A percentile compares a stretch with the other conserved stretches of the same genome.
phyloP scores from a whole-genome alignment of 768 basidiomycete species.

The Lactifluus piperatus region DNA sequence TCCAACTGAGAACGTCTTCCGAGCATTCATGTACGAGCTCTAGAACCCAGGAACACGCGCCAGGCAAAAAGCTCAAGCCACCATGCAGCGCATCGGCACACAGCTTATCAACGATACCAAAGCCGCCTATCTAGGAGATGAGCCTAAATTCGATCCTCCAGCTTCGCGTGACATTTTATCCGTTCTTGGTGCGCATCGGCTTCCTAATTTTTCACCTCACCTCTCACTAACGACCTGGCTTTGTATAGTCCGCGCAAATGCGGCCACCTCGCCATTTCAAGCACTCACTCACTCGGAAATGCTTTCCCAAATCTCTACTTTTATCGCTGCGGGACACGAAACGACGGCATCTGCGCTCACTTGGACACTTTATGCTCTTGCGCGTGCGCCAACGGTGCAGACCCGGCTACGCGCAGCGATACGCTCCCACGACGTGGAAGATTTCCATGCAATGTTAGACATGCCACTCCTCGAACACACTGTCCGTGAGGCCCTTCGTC shows the following conservation, averaged over 20 bases:
- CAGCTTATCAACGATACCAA: conserved; percentile 17
- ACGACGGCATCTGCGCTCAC: conserved; percentile 49
- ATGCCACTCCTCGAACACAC: conserved; percentile 54
- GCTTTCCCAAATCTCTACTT: conserved; percentile 54
- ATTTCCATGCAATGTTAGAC: conserved; percentile 19
- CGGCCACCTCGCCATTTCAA: conserved; percentile 35
- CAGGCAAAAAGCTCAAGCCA: conserved; percentile 5
- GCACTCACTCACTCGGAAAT: conserved; percentile 51
- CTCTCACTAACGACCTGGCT: neutral
- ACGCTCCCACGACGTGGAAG: conserved; percentile 21
- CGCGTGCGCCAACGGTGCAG: conserved; percentile 39
- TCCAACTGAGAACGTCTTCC: conserved; percentile 34
- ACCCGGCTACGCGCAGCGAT: conserved; percentile 39
- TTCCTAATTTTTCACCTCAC: neutral
- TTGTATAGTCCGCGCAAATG: conserved; percentile 49
- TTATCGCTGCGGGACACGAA: conserved; percentile 59
- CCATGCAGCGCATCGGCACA: conserved; percentile 17
- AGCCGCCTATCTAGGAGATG: neutral
- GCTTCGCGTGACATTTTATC: conserved; percentile 16
- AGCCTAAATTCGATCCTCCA: neutral
- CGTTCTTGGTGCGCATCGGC: conserved; percentile 16
- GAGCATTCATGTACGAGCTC: neutral
- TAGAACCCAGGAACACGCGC: conserved; percentile 11
- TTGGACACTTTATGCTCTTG: conserved; percentile 55
- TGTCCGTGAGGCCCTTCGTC: conserved; percentile 46